Conservation (phyloP, 148 eudicot genomes). For the Cornus kousa region DNA sequence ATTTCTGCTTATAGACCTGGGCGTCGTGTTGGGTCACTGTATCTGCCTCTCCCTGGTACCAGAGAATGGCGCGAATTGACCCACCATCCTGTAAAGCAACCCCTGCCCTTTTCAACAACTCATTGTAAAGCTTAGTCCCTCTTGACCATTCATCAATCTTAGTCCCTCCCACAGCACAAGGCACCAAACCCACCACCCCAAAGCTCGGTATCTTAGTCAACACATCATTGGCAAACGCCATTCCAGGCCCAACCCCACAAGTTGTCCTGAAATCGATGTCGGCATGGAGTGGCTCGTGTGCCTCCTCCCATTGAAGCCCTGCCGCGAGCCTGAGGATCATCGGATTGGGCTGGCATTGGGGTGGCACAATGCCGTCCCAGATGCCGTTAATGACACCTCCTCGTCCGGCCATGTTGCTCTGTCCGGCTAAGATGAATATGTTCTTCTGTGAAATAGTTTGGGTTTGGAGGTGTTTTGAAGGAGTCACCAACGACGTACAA, state of each 20-base stretch:
- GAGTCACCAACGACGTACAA: no score
- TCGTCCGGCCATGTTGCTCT: constrained; percentile 55
- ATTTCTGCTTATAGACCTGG: constrained; percentile 8
- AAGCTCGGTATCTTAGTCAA: neutral
- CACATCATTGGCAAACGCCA: constrained; percentile 36
- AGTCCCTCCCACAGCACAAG: constrained; percentile 51
- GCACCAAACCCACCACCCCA: constrained; percentile 34
- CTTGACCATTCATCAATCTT: constrained; percentile 33
- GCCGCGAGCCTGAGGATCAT: constrained; percentile 19
- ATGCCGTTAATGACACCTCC: constrained; percentile 31
- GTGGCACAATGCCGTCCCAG: constrained; percentile 43
- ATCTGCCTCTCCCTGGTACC: constrained; percentile 57
- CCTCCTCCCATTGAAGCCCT: constrained; percentile 28
- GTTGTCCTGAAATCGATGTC: constrained; percentile 32
- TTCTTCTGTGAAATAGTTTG: neutral
- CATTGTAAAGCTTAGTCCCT: constrained; percentile 22
- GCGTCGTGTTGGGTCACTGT: constrained; percentile 25
- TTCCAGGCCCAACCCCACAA: constrained; percentile 50
- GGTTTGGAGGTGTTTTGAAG: no score
- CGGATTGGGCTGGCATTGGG: constrained; percentile 17
- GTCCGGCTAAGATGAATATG: constrained; percentile 44
- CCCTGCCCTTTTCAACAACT: constrained; percentile 27
- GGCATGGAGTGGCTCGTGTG: constrained; percentile 40
- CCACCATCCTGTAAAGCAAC: constrained; percentile 29
- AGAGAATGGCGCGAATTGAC: constrained; percentile 29